These are phyloP conservation scores for Clitopilus hobsonii DNA, from an alignment of 768 basidiomycete genomes.

Conservation along the genomic window DNA sequence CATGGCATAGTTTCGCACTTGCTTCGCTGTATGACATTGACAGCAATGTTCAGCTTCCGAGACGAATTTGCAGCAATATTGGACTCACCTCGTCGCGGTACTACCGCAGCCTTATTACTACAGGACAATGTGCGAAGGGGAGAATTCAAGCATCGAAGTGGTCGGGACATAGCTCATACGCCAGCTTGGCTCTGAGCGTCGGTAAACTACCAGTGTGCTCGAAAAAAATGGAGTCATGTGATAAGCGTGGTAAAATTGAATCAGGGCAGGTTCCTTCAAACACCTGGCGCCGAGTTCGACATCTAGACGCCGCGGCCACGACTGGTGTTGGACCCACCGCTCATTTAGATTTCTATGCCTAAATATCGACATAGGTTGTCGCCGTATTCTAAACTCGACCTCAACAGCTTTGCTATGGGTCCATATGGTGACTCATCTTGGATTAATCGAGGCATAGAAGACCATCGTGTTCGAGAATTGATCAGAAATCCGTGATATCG, in stretches of 20 bases:
- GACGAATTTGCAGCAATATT: neutral
- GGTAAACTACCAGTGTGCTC: neutral
- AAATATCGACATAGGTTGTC: neutral
- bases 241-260: neutral
- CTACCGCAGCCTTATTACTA: constrained; percentile 4
- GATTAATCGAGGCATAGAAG: neutral
- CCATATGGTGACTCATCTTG: neutral
- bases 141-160: constrained; percentile 19
- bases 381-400: neutral
- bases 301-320: neutral
- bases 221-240: neutral
- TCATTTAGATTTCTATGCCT: neutral
- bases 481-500: neutral
- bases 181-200: constrained; percentile 7
- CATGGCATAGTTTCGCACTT: constrained; percentile 20
- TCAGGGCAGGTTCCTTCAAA: neutral
- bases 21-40: constrained; percentile 8
- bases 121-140: constrained; percentile 15
- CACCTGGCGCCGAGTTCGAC: neutral
- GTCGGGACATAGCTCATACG: constrained; percentile 21
- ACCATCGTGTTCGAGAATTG: neutral
- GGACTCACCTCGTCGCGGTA: constrained; percentile 14
- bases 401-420: neutral
- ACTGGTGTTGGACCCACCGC: neutral
- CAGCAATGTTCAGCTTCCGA: constrained; percentile 5